Evolutionary conservation across 2,329 filamentous ascomycete genomes (phyloP), one percentile per base, ranked within the genome.

Genomic region (Cryphonectria nitschkei): DNA sequence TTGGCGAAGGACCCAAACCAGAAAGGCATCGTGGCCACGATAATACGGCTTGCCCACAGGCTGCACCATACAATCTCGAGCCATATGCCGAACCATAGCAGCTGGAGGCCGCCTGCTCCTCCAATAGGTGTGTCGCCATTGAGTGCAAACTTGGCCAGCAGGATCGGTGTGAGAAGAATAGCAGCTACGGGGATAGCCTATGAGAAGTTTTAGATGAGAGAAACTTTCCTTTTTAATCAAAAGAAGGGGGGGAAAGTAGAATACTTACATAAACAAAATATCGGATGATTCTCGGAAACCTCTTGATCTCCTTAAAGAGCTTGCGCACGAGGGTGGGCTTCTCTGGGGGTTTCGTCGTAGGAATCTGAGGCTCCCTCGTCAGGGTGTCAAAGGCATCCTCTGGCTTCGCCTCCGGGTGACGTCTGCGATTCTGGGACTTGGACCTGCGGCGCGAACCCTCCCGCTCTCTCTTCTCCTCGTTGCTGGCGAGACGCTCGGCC

Each of bases 31-130:
- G 87, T 77, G 37, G 84, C 83, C 3, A 85, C 87, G 58, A 85
- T 74, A 77, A 89, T 87, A 16, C 87, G 84, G 0, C 86, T 92
- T 29, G 92, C 91, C 95, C 95, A 98, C 0, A 98, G 85, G 0
- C 94, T 94, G 73, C 95, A 85, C 95, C 95, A 98, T 37, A 98
- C 87, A 58, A 97, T 93, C 80, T 97, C 93, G 26, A 98, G 86
- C 95, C 95, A 98, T 73, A 98, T 94, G 41, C 93, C 93, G 78
- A 98, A 98, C 95, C 95, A 98, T 72, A 94, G 83, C 61, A 98
- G 83, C 73, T 89, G 78, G 0, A 97, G 94, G 29, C 92, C 93
- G 0, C 94, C 94, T 2, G 92, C 87, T 1, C 86, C 86, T 8
- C 86, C 87, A 16, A 87, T 89, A 1, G 91, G 78, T 16, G 81